Conservation (phyloP, 1,139 yeast species). For the Candida tetrigidarum region DNA sequence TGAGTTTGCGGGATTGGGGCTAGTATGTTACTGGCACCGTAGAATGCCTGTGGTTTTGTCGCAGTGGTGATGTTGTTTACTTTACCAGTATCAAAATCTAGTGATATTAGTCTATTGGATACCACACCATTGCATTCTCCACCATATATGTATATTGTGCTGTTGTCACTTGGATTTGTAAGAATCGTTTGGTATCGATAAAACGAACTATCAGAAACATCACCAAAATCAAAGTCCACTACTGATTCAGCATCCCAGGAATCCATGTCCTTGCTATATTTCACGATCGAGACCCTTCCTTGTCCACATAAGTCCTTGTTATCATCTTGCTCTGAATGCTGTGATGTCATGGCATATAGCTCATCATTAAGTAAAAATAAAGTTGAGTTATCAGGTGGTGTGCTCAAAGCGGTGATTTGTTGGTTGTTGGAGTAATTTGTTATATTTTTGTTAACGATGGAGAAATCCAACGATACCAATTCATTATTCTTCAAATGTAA, state of each 20-base stretch:
- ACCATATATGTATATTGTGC: slow-evolving; percentile 43
- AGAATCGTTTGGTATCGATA: slow-evolving; percentile 37
- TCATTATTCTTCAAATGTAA: slow-evolving; percentile 42
- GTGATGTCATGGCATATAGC: slow-evolving; percentile 30
- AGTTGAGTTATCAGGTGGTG: slow-evolving; percentile 39
- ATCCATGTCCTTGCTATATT: slow-evolving; percentile 24
- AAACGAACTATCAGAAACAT: slow-evolving; percentile 32
- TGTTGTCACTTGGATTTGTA: slow-evolving; percentile 27
- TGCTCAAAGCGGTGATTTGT: slow-evolving; percentile 23
- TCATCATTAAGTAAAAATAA: slow-evolving; percentile 34
- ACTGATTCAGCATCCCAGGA: slow-evolving; percentile 27
- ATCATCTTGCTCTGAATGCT: slow-evolving; percentile 6
- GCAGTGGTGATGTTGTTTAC: slow-evolving; percentile 44
- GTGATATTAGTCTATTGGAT: slow-evolving; percentile 38
- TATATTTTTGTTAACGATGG: slow-evolving; percentile 31
- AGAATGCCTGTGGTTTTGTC: slow-evolving; percentile 48
- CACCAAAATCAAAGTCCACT: slow-evolving; percentile 23
- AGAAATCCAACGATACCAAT: slow-evolving; percentile 37
- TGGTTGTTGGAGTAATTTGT: slow-evolving; percentile 25
- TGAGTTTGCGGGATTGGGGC: slow-evolving; percentile 46
- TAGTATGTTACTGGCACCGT: slow-evolving; percentile 43
- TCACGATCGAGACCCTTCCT: slow-evolving; percentile 29
- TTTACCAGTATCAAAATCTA: slow-evolving; percentile 23
- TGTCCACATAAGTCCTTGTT: slow-evolving; percentile 31
- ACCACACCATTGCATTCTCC: slow-evolving; percentile 31